Conservation (phyloP, 208 protist genomes). For the Trypanosoma avium region DNA sequence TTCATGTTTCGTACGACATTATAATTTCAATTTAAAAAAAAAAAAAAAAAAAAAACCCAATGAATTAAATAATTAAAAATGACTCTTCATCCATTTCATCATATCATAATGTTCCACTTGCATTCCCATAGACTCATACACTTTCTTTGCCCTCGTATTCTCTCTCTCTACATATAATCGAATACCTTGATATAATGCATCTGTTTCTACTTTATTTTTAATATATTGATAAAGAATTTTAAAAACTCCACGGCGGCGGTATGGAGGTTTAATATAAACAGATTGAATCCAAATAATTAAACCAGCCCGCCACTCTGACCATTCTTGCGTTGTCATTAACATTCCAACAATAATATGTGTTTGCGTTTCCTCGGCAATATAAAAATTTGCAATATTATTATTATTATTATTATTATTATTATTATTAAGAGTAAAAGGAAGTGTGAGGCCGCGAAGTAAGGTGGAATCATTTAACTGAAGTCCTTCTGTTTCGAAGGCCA, state of each 20-base stretch:
- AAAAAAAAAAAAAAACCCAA: too few relatives aligned
- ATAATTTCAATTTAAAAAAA: too few relatives aligned
- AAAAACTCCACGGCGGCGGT: conserved; percentile 50
- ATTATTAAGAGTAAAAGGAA: too few relatives aligned
- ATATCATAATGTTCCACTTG: conserved; percentile 65
- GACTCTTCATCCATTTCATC: conserved; percentile 83
- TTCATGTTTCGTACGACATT: too few relatives aligned
- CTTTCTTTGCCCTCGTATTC: conserved; percentile 40
- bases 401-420: too few relatives aligned
- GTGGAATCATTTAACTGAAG: conserved; percentile 39
- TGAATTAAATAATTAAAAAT: too few relatives aligned
- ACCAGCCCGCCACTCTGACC: conserved; percentile 68
- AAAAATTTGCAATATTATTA: conserved; percentile 41
- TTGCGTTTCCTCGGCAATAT: conserved; percentile 38
- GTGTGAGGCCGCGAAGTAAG: conserved; percentile 41
- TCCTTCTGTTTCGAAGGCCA: conserved; percentile 65
- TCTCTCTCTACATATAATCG: conserved; percentile 62
- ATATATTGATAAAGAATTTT: conserved; percentile 43
- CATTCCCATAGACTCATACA: conserved; percentile 59
- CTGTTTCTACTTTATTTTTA: conserved; percentile 41
- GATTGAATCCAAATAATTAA: conserved; percentile 73
- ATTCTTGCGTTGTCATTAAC: conserved; percentile 72
- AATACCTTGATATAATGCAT: conserved; percentile 45
- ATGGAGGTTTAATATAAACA: conserved; percentile 43
- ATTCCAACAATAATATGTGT: conserved; percentile 44